Base-by-base conservation (phyloP, 2,329 filamentous ascomycete species). In the Penicillium sclerotigenum region DNA sequence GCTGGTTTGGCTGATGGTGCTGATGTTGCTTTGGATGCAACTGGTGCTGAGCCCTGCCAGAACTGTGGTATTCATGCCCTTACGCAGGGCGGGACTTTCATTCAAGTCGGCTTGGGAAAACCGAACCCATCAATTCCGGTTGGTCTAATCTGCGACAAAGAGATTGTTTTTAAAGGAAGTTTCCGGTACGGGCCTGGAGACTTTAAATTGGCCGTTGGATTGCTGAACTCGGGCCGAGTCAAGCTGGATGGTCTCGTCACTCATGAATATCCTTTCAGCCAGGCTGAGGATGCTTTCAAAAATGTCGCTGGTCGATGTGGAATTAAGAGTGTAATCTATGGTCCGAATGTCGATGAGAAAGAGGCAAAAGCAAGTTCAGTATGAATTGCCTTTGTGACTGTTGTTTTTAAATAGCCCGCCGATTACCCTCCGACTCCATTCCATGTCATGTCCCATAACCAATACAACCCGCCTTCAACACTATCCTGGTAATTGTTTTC, bases 141-240 rank as follows among this genome's bases (percentile, higher is more conserved):
- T 92, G 79, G 91, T 88, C 59, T 94, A 14, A 80, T 94, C 71
- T 94, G 90, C 71, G 81, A 86, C 54, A 96, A 96, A 77, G 92
- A 96, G 79, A 81, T 95, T 29, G 92, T 87, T 4, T 83, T 88
- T 45, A 89, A 87, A 68, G 91, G 91, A 24, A 91, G 87, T 58
- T 96, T 96, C 80, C 83, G 92, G 34, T 97, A 97, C 73, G 87
- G 87, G 1, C 82, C 84, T 45, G 91, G 91, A 11, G 92, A 96
- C 74, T 97, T 96, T 73, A 80, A 85, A 68, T 81, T 90, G 4
- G 90, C 90, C 3, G 80, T 96, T 34, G 85, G 90, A 59, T 80
- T 97, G 38, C 38, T 67, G 31, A 48, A 59, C 82, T 96, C 3
- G 80, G 81, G 16, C 78, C 75, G 49, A 86, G 87, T 96, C 24